Base-by-base conservation (phyloP, 2,329 filamentous ascomycete genomes). In the Dactylellina cionopaga region DNA sequence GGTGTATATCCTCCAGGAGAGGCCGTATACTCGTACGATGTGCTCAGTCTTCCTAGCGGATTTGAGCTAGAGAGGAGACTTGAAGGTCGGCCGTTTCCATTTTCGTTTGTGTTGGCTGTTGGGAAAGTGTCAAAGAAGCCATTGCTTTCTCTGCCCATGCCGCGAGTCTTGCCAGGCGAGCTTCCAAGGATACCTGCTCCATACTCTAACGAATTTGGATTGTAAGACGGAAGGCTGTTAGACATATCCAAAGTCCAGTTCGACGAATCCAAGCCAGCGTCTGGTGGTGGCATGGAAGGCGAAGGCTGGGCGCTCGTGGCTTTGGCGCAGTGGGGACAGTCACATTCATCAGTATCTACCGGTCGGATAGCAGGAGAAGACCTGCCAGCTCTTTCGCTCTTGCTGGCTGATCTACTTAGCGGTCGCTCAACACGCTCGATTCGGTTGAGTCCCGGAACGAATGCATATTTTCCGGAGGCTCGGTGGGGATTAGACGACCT, bases 261-360 rank as follows among this genome's bases (percentile, higher is more conserved):
- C 39, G 24, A 71, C 58, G 33, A 31, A 51, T 76, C 72, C 22
- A 75, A 60, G 33, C 59, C 66, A n/a, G 39, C 27, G 46, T 75
- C 68, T n/a, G 73, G 70, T 24, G 76, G 75, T 13, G 75, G 74
- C 27, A 60, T 72, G 3, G 74, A 71, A 46, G 52, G 71, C 17
- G 75, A 66, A 44, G 75, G 63, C 29, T 65, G 63, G n/a, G 75
- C 70, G 41, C 75, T 75, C 10, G 65, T 70, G 25, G 70, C 44
- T 51, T 76, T 77, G 24, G 75, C 75, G 54, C 76, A 77, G 24
- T 77, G 75, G 27, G 75, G 60, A 17, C 76, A 77, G 71, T 77
- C 76, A 43, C 76, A 77, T 37, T 77, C 76, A 27, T 76, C 75
- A 25, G 76, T 71, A 56, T 74, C 72, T n/a, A 63, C 74, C 47